phyloP scores from a whole-genome alignment of 2,329 filamentous ascomycete genomes.

The Elsinoe ampelina region DNA sequence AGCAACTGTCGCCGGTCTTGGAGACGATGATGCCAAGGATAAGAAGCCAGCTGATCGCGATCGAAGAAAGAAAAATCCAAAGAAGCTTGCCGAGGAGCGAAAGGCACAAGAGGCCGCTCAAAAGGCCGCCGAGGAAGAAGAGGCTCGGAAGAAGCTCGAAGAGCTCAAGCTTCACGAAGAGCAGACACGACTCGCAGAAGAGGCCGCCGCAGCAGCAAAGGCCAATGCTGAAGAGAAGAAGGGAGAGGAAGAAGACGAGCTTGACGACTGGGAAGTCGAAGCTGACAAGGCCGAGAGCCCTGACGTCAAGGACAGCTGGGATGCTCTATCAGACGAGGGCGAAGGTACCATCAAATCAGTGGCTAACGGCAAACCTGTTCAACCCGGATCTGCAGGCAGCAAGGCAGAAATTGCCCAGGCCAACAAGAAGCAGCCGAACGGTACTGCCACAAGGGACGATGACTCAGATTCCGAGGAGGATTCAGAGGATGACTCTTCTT shows the following conservation, averaged over 20 bases:
- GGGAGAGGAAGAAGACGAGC: constrained; percentile 53
- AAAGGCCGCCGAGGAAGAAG: constrained; percentile 39
- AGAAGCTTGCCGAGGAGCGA: constrained; percentile 49
- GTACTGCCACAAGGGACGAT: constrained; percentile 41
- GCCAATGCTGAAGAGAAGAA: constrained; percentile 59
- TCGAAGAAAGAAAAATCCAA: constrained; percentile 65
- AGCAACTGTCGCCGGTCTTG: constrained; percentile 50
- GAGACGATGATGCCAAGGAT: constrained; percentile 64
- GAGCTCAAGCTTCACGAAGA: constrained; percentile 45
- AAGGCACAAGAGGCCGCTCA: constrained; percentile 25
- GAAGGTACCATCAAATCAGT: constrained; percentile 33
- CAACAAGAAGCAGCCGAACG: constrained; percentile 22
- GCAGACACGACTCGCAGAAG: constrained; percentile 69
- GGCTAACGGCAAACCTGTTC: constrained; percentile 28
- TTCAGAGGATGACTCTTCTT: constrained; percentile 43
- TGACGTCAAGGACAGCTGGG: constrained; percentile 89
- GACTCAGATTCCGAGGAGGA: constrained; percentile 42
- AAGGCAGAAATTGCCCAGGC: constrained; percentile 22
- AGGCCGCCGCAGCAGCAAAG: constrained; percentile 64
- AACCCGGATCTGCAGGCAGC: constrained; percentile 20
- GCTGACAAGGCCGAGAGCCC: constrained; percentile 65
- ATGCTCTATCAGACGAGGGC: constrained; percentile 72
- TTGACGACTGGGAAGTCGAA: constrained; percentile 79
- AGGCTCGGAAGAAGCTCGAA: constrained; percentile 46
- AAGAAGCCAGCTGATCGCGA: constrained; percentile 68